Conservation (phyloP, 805 yeast species). For the Millerozyma acaciae region DNA sequence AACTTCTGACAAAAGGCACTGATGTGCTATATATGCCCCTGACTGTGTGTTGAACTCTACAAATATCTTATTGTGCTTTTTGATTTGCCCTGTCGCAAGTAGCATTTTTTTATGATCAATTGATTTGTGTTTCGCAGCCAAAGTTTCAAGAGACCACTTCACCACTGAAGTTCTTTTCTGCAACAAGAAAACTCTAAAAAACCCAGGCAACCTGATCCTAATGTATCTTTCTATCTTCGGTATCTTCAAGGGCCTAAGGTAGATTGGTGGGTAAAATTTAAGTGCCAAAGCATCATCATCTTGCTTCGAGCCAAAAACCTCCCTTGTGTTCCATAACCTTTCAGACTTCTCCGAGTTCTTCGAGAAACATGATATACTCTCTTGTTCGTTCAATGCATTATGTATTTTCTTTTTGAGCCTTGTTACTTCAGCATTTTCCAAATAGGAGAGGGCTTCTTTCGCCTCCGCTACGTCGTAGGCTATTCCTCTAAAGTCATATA, state of each 20-base stretch:
- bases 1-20: slow-evolving; percentile 45
- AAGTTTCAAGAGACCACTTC: slow-evolving; percentile 26
- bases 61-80: slow-evolving; percentile 46
- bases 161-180: slow-evolving; percentile 19
- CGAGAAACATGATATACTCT: too few species aligned
- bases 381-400: background rate
- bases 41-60: slow-evolving; percentile 55
- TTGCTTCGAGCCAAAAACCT: too few species aligned
- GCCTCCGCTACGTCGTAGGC: slow-evolving; percentile 19
- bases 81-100: slow-evolving; percentile 16
- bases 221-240: slow-evolving; percentile 19
- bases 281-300: slow-evolving; percentile 3
- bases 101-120: slow-evolving; percentile 18
- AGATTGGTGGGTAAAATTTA: slow-evolving; percentile 34
- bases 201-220: slow-evolving; percentile 25
- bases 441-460: slow-evolving; percentile 19
- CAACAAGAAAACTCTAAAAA: slow-evolving; percentile 19
- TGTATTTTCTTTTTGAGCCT: slow-evolving; percentile 13
- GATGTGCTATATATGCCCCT: slow-evolving; percentile 63
- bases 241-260: slow-evolving; percentile 13
- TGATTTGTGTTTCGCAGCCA: slow-evolving; percentile 10
- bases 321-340: too few species aligned
- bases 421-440: slow-evolving; percentile 26
- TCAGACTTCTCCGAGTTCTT: background rate
- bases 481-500: slow-evolving; percentile 28